Percentiles rank a stretch among this genome's conserved stretches.
These are phyloP conservation scores for Scytalidium lignicola DNA, from an alignment of 2,329 filamentous ascomycete genomes.

Conservation along the genomic window DNA sequence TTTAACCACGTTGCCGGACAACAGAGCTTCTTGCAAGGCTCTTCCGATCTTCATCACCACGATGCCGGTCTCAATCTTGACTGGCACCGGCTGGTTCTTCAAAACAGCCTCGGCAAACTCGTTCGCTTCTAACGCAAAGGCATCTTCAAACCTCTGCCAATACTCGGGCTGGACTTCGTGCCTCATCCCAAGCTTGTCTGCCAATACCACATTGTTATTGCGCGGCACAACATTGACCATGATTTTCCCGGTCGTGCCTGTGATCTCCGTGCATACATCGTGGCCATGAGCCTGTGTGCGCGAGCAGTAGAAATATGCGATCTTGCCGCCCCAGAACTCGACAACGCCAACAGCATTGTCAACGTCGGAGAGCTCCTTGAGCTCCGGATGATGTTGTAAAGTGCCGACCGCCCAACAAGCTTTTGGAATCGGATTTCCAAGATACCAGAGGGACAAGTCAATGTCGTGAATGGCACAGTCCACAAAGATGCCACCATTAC, in stretches of 20 bases:
- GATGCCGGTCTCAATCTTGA: conserved; percentile 14
- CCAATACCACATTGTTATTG: conserved; percentile 20
- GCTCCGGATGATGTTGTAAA: conserved; percentile 30
- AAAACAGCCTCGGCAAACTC: conserved; percentile 18
- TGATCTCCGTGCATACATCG: conserved; percentile 37
- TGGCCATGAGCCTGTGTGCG: conserved; percentile 38
- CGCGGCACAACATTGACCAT: conserved; percentile 28
- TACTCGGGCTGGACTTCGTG: conserved; percentile 16
- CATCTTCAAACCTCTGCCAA: conserved; percentile 23
- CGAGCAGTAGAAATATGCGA: conserved; percentile 38
- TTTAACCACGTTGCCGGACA: conserved; percentile 4
- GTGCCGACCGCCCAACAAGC: conserved; percentile 31
- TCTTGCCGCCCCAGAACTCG: conserved; percentile 38
- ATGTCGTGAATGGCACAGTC: conserved; percentile 40
- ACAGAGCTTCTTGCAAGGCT: conserved; percentile 12
- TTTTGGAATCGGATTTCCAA: conserved; percentile 32
- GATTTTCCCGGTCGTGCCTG: conserved; percentile 34
- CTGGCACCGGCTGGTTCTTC: conserved; percentile 11
- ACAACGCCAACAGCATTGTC: conserved; percentile 40
- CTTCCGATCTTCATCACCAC: conserved; percentile 13
- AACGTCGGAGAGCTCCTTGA: conserved; percentile 33
- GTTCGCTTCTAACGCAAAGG: conserved; percentile 23
- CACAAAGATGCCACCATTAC: conserved; percentile 38
- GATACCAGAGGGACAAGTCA: conserved; percentile 36
- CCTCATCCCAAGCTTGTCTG: conserved; percentile 18